Percentiles rank a stretch among this genome's conserved stretches.
Conservation (phyloP, 164 flowering plant genomes). For the Magnolia officinalis region DNA sequence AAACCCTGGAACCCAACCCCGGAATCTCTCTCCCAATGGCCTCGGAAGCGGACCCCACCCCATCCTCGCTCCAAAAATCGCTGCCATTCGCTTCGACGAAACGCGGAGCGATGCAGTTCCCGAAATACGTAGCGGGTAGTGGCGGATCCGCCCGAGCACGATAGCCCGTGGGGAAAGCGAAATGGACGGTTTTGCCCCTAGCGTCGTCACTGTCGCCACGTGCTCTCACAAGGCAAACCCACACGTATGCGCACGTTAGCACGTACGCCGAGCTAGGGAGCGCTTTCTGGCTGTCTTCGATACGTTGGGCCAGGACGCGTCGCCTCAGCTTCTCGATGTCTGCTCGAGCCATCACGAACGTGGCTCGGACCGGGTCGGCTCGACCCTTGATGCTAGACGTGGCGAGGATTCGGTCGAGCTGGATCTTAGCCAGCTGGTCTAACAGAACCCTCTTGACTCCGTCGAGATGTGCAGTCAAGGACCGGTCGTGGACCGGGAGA, state of each 20-base stretch:
- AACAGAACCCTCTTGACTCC: neutral
- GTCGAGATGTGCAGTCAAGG: neutral
- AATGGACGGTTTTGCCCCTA: neutral
- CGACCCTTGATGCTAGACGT: no score
- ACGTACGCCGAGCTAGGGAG: conserved; percentile 20
- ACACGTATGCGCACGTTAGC: conserved; percentile 20
- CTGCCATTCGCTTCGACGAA: neutral
- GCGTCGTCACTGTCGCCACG: neutral
- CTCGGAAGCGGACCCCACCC: conserved; percentile 20
- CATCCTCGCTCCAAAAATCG: conserved; percentile 22
- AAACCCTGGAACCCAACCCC: conserved; percentile 4
- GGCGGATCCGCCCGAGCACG: conserved; percentile 26
- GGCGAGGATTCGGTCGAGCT: neutral
- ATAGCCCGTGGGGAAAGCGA: conserved; percentile 22
- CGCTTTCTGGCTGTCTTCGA: neutral
- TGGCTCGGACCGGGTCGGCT: neutral
- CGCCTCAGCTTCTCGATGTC: conserved; percentile 23
- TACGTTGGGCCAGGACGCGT: conserved; percentile 2
- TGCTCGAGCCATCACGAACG: neutral
- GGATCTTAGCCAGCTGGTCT: neutral
- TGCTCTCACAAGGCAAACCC: conserved; percentile 26
- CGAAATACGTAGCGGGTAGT: conserved; percentile 24
- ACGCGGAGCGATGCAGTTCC: conserved; percentile 20
- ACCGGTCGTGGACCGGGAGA: conserved; percentile 6
- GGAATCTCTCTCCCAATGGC: conserved; percentile 18